Evolutionary conservation across 2,329 filamentous ascomycete species (phyloP), one percentile per base, ranked within the genome.

Genomic region (Xylaria sp.): DNA sequence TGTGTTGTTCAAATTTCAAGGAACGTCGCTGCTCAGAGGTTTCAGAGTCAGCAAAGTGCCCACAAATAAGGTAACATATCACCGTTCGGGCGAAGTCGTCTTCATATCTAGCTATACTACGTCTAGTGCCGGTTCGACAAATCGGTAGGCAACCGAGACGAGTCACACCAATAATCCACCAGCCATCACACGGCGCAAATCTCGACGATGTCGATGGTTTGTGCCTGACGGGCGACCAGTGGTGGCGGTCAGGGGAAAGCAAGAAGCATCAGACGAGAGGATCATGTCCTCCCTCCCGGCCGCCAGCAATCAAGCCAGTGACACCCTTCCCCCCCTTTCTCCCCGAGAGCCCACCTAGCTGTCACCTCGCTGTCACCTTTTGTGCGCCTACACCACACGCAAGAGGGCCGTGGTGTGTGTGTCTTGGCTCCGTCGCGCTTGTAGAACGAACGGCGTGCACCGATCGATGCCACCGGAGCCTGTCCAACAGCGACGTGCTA

Each of bases 151-250:
- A 44, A 29, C 36, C 36, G 53, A 55, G n/a, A 22, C 27, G 25
- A 39, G 42, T 50, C 57, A 44, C 20, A 44, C 42, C 17, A 17
- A 7, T 20, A 17, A 7, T 20, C 42, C 33, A 44, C 50, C 58
- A 53, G 29, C 56, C 57, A n/a, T 51, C 13, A 44, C 57, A 65
- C 50, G 57, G 57, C 44, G 36, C 57, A 20, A 22, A 25, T 42
- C 25, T 63, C 33, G 47, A 54, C 54, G 15, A 51, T 25, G 33
- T 54, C 36, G 13, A 25, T 29, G n/a, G 54, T 66, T 66, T 66
- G 59, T 66, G 60, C 64, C 64, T 55, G 60, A 66, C 47, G n/a
- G 39, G 53, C 49, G n/a, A 53, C 33, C 38, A 49, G 9, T 15
- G 25, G 20, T 36, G 50, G 20, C 31, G 22, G 36, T n/a, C 53